Evolutionary conservation across 345 rosid species (phyloP), one percentile per base, ranked within the genome.

Genomic region (Boechera divaricarpa): DNA sequence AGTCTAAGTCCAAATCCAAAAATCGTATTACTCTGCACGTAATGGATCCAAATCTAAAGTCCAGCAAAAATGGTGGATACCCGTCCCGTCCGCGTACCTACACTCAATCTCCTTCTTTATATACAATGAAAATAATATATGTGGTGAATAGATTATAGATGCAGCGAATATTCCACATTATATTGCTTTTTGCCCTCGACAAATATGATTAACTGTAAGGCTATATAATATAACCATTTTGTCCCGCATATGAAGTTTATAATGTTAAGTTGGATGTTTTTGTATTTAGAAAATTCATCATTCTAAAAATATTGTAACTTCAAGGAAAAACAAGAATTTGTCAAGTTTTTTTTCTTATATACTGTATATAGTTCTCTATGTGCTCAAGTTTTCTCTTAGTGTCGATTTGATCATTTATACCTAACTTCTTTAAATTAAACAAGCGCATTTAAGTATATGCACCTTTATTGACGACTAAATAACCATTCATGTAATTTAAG

Each of bases 381-480:
- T 24, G 5, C 9, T 21, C 12, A 51, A 8, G 12, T 51, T 18
- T 10, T 24, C 29, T 2, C 10, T 24, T 21, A 21, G 31, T 38
- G 31, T 38, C 31, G 47, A 60, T 18, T 5, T 38, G 65, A 38
- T 10, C 2, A 36, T 18, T 38, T 18, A 36, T 31, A 60, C 47
- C 13, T 3, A 36, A 10, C 48, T 59, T 59, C 41, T 36, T 10
- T 10, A 10, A 42, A 31, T 33, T 2, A 51, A 28, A 28, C 26
- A 52, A 35, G 2, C 7, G 31, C 60, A 36, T 60, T 35, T 24
- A 59, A 47, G 39, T 53, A 60, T 21, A 60, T 21, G 38, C 11
- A 13, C 65, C 53, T 70, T 56, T 44, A 57, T 57, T 70, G 58
- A 33, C 48, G 36, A 51, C 28, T 49, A 72, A 28, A 60, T 48